phyloP scores from a whole-genome alignment of 768 basidiomycete species.

The Porphyrellus cyaneotinctus region DNA sequence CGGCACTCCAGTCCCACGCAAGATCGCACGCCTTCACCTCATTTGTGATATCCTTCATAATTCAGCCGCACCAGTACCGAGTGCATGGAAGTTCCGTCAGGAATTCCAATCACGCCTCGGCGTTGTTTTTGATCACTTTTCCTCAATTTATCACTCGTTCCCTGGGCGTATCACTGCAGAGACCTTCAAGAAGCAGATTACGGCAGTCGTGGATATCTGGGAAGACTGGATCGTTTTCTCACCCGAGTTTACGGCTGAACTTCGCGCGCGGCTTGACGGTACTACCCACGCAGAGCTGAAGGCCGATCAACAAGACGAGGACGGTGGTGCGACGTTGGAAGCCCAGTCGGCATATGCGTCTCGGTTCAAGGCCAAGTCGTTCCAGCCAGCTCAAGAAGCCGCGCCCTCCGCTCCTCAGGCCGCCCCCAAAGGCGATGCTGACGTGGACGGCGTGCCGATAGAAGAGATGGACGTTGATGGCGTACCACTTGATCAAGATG shows the following conservation, averaged over 20 bases:
- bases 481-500: slow-evolving; percentile 36
- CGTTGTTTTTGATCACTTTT: slow-evolving; percentile 94
- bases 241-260: slow-evolving; percentile 74
- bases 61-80: slow-evolving; percentile 88
- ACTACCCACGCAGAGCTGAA: slow-evolving; percentile 29
- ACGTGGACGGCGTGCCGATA: slow-evolving; percentile 51
- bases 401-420: slow-evolving; percentile 22
- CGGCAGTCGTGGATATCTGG: slow-evolving; percentile 89
- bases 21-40: slow-evolving; percentile 90
- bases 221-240: slow-evolving; percentile 98
- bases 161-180: slow-evolving; percentile 96
- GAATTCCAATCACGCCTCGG: slow-evolving; percentile 90
- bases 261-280: slow-evolving; percentile 75
- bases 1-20: slow-evolving; percentile 94
- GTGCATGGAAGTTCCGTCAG: slow-evolving; percentile 96
- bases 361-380: slow-evolving; percentile 74
- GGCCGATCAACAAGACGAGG: slow-evolving; percentile 25
- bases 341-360: slow-evolving; percentile 41
- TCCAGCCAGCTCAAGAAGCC: slow-evolving; percentile 60
- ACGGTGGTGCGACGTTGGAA: slow-evolving; percentile 16
- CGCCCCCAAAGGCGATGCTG: slow-evolving; percentile 40
- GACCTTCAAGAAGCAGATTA: slow-evolving; percentile 91
- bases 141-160: slow-evolving; percentile 91
- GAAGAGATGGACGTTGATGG: slow-evolving; percentile 52
- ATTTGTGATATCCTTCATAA: slow-evolving; percentile 99